Evolutionary conservation across 2,329 filamentous ascomycete genomes (phyloP).

Genomic region (Cercospora sojina): DNA sequence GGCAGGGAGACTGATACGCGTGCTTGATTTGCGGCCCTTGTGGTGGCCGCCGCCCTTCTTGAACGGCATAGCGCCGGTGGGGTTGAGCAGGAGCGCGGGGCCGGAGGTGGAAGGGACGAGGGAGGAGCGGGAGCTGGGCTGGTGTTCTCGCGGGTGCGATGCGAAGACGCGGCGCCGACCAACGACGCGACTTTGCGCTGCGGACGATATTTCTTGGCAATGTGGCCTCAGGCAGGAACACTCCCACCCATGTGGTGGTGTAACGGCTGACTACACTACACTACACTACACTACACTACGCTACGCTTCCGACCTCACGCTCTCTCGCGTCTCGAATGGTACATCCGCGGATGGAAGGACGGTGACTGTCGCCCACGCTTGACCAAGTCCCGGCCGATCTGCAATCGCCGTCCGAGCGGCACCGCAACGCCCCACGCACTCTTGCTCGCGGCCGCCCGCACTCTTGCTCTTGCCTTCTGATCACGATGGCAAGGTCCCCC

Average conservation of each 20-base stretch:
- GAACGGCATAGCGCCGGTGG: conserved; percentile 29
- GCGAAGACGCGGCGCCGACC: background rate
- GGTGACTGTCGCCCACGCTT: background rate
- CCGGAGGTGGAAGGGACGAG: background rate
- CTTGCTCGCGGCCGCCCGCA: background rate
- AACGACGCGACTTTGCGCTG: background rate
- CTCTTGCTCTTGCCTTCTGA: background rate
- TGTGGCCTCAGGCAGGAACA: background rate
- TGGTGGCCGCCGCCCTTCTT: conserved; percentile 31
- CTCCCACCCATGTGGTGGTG: background rate
- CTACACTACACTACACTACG: no score
- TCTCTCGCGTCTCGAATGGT: background rate
- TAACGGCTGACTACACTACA: background rate
- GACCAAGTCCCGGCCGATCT: background rate
- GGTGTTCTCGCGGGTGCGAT: background rate
- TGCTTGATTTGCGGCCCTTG: conserved; percentile 28
- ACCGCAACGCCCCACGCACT: background rate
- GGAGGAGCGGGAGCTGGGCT: background rate
- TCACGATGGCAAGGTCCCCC: background rate
- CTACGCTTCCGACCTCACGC: background rate
- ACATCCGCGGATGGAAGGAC: background rate
- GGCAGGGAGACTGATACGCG: conserved; percentile 25
- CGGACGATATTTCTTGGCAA: background rate
- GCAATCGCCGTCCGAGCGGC: background rate
- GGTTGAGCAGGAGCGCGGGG: background rate